Base-by-base conservation (phyloP, 2,329 filamentous ascomycete species). In the Cadophora malorum region DNA sequence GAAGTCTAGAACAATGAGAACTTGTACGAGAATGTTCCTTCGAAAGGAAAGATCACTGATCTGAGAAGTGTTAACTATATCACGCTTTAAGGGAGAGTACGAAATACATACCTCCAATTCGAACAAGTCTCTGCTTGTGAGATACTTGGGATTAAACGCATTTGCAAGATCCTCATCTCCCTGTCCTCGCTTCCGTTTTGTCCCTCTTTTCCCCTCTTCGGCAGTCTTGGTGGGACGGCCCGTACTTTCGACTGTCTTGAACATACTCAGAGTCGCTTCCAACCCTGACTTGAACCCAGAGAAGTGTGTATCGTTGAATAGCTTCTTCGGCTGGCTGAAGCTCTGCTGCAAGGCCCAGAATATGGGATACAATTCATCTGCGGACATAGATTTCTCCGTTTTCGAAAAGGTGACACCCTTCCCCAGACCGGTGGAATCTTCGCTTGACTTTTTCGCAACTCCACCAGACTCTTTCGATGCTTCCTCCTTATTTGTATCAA, bases 101-200 rank as follows among this genome's bases (percentile, higher is more conserved):
- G n/a, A 5, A 53, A 28, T 61, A 76, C 81, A 69, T 84, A 93
- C 91, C 86, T 99, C 96, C 56, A 99, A 87, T 75, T 96, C 93
- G 79, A 99, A 99, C 1, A 99, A 84, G 78, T 99, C 96, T 72
- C 91, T 88, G 79, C 94, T 98, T n/a, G 96, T 99, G 21, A 99
- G 86, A 78, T 99, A 99, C 78, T 98, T 99, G 1, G 96, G 95
- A 75, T 99, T 99, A 81, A 97, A 98, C 28, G 88, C 90, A 76
- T 88, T 91, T 28, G 89, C 85, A 62, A 90, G 81, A 69, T 90
- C 89, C 65, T 88, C 86, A 8, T 87, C 86, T 33, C 81, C 80
- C 52, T 84, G 84, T 12, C 86, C 84, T 53, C 86, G 83, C 78
- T 94, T 96, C 66, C 93, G 88, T 80, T 94, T 97, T 35, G 78